Conservation (phyloP, 805 yeast species). For the Lipomyces kockii region DNA sequence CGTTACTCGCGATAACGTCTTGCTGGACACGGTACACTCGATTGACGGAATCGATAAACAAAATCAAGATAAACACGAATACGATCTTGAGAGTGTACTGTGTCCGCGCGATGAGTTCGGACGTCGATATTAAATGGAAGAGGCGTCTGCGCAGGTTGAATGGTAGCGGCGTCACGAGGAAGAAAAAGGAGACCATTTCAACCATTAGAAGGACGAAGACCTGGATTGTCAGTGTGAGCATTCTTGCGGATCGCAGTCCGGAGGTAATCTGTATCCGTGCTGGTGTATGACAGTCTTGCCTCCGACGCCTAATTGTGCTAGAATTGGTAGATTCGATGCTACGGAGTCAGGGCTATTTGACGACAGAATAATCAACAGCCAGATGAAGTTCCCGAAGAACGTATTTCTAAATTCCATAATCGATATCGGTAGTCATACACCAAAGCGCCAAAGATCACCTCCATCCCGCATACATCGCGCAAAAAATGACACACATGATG, state of each 20-base stretch:
- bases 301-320: background rate
- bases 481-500: background rate
- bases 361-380: too few species aligned
- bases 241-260: background rate
- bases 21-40: conserved; percentile 69
- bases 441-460: background rate
- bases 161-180: conserved; percentile 87
- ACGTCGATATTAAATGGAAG: conserved; percentile 63
- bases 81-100: conserved; percentile 80
- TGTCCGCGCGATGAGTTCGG: conserved; percentile 71
- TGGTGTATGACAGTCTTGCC: background rate
- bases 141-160: conserved; percentile 70
- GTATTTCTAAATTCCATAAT: too few species aligned
- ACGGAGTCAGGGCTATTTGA: too few species aligned
- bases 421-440: background rate
- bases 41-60: conserved; percentile 87
- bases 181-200: conserved; percentile 79
- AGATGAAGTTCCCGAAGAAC: too few species aligned
- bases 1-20: conserved; percentile 56
- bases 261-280: background rate
- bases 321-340: background rate
- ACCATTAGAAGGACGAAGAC: conserved; percentile 76
- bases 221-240: conserved; percentile 22
- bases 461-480: background rate
- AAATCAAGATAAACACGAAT: conserved; percentile 77